Evolutionary conservation across 2,329 filamentous ascomycete genomes (phyloP), one percentile per base, ranked within the genome.

Genomic region (Reticulascus tulasneorum): DNA sequence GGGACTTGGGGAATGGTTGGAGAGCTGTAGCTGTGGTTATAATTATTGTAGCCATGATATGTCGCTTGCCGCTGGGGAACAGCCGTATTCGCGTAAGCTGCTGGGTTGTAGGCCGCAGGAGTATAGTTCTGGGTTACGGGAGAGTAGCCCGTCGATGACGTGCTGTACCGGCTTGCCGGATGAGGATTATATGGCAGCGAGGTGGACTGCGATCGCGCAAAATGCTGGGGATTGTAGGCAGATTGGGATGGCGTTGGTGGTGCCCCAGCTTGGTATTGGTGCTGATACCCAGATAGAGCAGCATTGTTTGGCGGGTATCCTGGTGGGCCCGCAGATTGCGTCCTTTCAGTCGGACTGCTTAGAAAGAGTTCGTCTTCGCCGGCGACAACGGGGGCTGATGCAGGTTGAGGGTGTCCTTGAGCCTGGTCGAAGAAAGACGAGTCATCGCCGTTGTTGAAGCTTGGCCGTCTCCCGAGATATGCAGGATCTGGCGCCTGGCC

Each of bases 361-460:
- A 85, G 63, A 63, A 84, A 86, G 41, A 84, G 66, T 60, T 86
- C 82, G 49, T 84, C 79, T 10, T 72, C 63, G 44, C 60, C 56
- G 42, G 57, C 51, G n/a, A n/a, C n/a, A n/a, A n/a, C n/a, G n/a
- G n/a, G n/a, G 23, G 49, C 44, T 22, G 40, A 49, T 16, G 44
- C 37, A 53, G 53, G 35, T 58, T 59, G 49, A n/a, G n/a, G n/a
- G 49, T 47, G 32, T 32, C 44, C 35, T 7, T 33, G 40, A 33
- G 31, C 24, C 31, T 41, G 44, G 46, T 42, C 38, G 50, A 51
- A 43, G 32, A 42, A 77, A 31, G 66, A 62, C 30, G 71, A 67
- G 56, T 91, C 85, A 58, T 93, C 86, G 46, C 83, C 85, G 47
- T 73, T 78, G 58, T 88, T 82, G 66, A 86, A 89, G 66, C 84